Evolutionary conservation across 2,329 filamentous ascomycete species (phyloP).

Genomic region (Celoporthe dispersa): DNA sequence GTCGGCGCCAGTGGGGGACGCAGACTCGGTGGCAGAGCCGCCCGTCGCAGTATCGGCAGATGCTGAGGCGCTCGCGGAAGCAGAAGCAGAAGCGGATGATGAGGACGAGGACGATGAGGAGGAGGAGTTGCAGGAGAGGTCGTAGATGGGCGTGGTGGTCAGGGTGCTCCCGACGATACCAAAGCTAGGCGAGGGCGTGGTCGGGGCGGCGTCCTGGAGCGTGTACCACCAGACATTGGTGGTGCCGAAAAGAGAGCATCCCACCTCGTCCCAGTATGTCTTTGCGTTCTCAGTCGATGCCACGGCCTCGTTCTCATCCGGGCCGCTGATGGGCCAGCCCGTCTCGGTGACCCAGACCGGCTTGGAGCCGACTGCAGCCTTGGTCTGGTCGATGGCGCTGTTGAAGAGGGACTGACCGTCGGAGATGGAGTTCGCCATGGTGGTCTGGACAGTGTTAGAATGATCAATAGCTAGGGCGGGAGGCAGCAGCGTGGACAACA

Average conservation of each 20-base stretch:
- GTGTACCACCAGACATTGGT: constrained; percentile 78
- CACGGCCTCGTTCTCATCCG: constrained; percentile 20
- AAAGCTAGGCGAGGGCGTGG: constrained; percentile 69
- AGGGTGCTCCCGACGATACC: constrained; percentile 66
- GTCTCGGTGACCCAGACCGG: constrained; percentile 30
- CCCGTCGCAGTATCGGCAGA: neutral
- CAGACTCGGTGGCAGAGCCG: neutral
- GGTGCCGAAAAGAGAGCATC: constrained; percentile 69
- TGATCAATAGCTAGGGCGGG: too few species aligned
- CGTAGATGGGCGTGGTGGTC: constrained; percentile 61
- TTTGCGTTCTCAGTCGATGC: constrained; percentile 62
- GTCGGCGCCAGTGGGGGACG: neutral
- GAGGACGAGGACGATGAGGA: constrained; percentile 23
- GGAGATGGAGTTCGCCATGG: constrained; percentile 66
- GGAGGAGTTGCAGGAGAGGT: constrained; percentile 61
- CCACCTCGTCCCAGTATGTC: constrained; percentile 78
- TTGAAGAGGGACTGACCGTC: constrained; percentile 70
- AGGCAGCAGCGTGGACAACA: too few species aligned
- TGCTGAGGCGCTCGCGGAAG: neutral
- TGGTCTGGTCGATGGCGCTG: constrained; percentile 64
- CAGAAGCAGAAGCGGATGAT: neutral
- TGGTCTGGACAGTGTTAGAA: too few species aligned
- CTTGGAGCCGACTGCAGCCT: constrained; percentile 49
- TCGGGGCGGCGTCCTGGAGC: constrained; percentile 68
- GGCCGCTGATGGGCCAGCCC: constrained; percentile 29